These are phyloP conservation scores for Tothia fuscella DNA, from an alignment of 2,329 filamentous ascomycete genomes.

Conservation along the genomic window DNA sequence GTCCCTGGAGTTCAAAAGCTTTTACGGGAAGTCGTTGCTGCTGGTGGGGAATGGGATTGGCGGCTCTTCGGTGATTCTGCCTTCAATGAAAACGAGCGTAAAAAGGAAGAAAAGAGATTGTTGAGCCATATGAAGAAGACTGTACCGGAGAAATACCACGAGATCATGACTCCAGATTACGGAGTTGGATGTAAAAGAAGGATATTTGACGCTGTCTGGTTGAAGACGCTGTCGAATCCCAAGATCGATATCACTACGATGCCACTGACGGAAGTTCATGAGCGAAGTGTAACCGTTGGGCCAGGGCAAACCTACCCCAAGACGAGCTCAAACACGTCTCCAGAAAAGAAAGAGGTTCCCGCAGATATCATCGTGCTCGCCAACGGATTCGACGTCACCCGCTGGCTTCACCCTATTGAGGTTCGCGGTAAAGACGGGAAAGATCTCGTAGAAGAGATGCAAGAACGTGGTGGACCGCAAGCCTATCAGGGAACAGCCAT, in stretches of 20 bases:
- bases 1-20: constrained; percentile 40
- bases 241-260: constrained; percentile 44
- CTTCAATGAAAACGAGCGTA: constrained; percentile 27
- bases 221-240: constrained; percentile 37
- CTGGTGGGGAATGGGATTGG: constrained; percentile 32
- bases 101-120: constrained; percentile 30
- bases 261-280: constrained; percentile 35
- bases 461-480: constrained; percentile 45
- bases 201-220: constrained; percentile 47
- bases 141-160: constrained; percentile 48
- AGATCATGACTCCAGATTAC: constrained; percentile 50
- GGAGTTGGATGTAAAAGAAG: constrained; percentile 52
- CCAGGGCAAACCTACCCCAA: constrained; percentile 36
- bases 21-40: constrained; percentile 33
- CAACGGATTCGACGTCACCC: constrained; percentile 47
- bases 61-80: constrained; percentile 33
- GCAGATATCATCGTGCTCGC: constrained; percentile 51
- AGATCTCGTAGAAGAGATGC: constrained; percentile 44
- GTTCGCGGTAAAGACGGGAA: constrained; percentile 40
- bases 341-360: constrained; percentile 31
- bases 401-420: constrained; percentile 41
- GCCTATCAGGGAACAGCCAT: constrained; percentile 49
- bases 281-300: constrained; percentile 39
- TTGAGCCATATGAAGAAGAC: constrained; percentile 34
- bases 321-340: constrained; percentile 13